Percentiles rank a stretch among this genome's conserved stretches.
phyloP scores from a whole-genome alignment of 2,329 filamentous ascomycete species.

The Aspergillus sp. region DNA sequence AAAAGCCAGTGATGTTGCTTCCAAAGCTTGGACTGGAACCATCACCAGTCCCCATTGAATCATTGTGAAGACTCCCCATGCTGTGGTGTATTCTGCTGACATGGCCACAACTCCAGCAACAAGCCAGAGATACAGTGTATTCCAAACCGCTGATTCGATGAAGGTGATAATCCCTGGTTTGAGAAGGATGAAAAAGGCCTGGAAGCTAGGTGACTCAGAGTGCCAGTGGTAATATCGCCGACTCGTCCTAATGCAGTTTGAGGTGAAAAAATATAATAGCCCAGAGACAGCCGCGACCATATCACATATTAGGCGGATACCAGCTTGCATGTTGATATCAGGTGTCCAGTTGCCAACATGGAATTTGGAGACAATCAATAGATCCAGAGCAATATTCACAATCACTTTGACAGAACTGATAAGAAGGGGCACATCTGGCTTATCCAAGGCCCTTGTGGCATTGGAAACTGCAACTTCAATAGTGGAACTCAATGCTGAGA shows the following conservation, averaged over 20 bases:
- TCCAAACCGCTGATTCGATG: slow-evolving; percentile 57
- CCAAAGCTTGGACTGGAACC: slow-evolving; percentile 17
- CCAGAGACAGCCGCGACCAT: slow-evolving; percentile 49
- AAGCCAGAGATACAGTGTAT: slow-evolving; percentile 63
- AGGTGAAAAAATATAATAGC: slow-evolving; percentile 50
- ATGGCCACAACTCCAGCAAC: slow-evolving; percentile 56
- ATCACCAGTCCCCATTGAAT: slow-evolving; percentile 68
- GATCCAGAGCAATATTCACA: slow-evolving; percentile 59
- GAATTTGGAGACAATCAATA: slow-evolving; percentile 59
- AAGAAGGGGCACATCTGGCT: slow-evolving; percentile 59
- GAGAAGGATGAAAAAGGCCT: slow-evolving; percentile 43
- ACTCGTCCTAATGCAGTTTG: slow-evolving; percentile 2
- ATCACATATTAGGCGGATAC: slow-evolving; percentile 55
- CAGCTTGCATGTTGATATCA: slow-evolving; percentile 57
- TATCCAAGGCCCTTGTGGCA: slow-evolving; percentile 57
- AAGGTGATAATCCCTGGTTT: slow-evolving; percentile 54
- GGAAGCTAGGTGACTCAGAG: slow-evolving; percentile 2
- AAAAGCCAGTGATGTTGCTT: slow-evolving; percentile 48
- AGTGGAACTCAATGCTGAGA: slow-evolving; percentile 54
- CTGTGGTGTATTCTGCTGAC: slow-evolving; percentile 58
- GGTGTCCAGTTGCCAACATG: slow-evolving; percentile 50
- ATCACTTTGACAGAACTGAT: slow-evolving; percentile 57
- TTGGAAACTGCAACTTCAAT: slow-evolving; percentile 56
- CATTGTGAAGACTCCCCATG: slow-evolving; percentile 66
- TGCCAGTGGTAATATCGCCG: neutral